These are phyloP conservation scores for Claviceps digitariae DNA, from an alignment of 2,329 filamentous ascomycete species.

Conservation along the genomic window DNA sequence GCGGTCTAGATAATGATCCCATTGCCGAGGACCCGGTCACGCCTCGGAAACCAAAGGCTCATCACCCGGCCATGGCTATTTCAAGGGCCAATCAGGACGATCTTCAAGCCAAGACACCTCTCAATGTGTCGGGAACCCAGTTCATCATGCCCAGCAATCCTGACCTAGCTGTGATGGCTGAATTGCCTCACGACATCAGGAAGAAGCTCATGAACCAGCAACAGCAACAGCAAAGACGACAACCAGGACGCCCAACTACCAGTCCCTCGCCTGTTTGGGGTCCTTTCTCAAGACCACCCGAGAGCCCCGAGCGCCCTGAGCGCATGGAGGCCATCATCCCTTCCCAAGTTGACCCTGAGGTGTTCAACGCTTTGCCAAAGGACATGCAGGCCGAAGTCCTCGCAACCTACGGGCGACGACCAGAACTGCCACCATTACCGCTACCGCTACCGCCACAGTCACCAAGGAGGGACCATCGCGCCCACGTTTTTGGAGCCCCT, in stretches of 20 bases:
- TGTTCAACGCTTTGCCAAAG: slow-evolving; percentile 68
- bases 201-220: slow-evolving; percentile 57
- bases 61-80: slow-evolving; percentile 42
- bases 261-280: slow-evolving; percentile 4
- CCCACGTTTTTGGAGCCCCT: slow-evolving; percentile 26
- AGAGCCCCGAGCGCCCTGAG: slow-evolving; percentile 28
- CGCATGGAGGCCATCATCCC: slow-evolving; percentile 41
- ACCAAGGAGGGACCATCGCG: slow-evolving; percentile 34
- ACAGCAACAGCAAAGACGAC: slow-evolving; percentile 37
- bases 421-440: slow-evolving; percentile 14
- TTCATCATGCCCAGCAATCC: slow-evolving; percentile 79
- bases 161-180: slow-evolving; percentile 68
- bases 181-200: slow-evolving; percentile 73
- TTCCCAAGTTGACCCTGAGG: slow-evolving; percentile 74
- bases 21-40: slow-evolving; percentile 42
- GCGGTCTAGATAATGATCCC: slow-evolving; percentile 29
- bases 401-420: slow-evolving; percentile 45
- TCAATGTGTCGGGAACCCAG: slow-evolving; percentile 78
- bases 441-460: slow-evolving; percentile 29
- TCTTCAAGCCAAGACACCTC: slow-evolving; percentile 45
- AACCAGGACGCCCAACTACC: slow-evolving; percentile 6
- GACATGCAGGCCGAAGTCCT: slow-evolving; percentile 78
- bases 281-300: slow-evolving; percentile 22
- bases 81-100: slow-evolving; percentile 35
- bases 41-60: slow-evolving; percentile 36